Evolutionary conservation across 768 basidiomycete species (phyloP).

Genomic region (Amanita inopinata): DNA sequence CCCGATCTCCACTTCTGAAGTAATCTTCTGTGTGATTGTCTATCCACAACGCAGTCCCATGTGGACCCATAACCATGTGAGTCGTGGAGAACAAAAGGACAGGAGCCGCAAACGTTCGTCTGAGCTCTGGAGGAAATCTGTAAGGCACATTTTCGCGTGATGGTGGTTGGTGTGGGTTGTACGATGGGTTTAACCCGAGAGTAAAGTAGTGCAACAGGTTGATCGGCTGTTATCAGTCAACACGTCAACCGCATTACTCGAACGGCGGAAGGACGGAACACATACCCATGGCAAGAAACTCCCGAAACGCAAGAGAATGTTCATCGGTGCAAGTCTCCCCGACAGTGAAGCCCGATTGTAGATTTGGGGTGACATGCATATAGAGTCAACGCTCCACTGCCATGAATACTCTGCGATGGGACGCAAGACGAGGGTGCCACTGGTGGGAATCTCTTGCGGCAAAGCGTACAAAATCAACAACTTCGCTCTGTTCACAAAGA

Average conservation of each 20-base stretch:
- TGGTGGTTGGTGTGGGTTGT: conserved; percentile 17
- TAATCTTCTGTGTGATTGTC: conserved; percentile 52
- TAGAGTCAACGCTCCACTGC: conserved; percentile 49
- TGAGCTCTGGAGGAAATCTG: conserved; percentile 22
- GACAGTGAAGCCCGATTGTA: conserved; percentile 13
- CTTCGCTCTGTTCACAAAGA: conserved; percentile 34
- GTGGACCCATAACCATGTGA: conserved; percentile 42
- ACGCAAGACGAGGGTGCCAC: conserved; percentile 20
- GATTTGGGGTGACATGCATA: conserved; percentile 28
- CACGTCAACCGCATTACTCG: background rate
- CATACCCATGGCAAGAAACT: conserved; percentile 49
- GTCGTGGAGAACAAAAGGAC: conserved; percentile 47
- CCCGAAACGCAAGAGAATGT: conserved; percentile 49
- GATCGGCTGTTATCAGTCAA: conserved; percentile 31
- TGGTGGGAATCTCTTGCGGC: conserved; percentile 16
- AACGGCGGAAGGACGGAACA: background rate
- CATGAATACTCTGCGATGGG: conserved; percentile 39
- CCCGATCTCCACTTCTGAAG: conserved; percentile 29
- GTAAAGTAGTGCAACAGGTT: conserved; percentile 59
- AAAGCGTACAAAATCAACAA: conserved; percentile 35
- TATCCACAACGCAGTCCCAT: conserved; percentile 59
- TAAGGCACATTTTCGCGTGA: conserved; percentile 36
- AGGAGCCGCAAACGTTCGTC: conserved; percentile 40
- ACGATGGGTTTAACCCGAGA: conserved; percentile 35
- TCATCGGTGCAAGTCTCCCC: conserved; percentile 25